phyloP scores from a whole-genome alignment of 495 filamentous ascomycete genomes.

The Aspergillus indologenus region DNA sequence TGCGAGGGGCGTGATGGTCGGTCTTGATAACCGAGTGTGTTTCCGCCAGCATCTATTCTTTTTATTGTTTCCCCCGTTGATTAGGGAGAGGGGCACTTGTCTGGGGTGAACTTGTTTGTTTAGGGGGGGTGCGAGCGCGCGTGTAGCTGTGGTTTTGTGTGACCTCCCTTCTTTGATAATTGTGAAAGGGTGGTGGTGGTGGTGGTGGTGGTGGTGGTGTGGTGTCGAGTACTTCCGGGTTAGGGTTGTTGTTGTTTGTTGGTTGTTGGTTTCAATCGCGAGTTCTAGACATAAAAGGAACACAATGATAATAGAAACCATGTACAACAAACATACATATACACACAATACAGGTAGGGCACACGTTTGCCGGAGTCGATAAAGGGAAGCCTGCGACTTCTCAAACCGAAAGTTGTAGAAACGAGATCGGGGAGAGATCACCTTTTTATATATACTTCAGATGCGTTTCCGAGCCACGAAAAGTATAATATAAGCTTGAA shows the following conservation, averaged over 20 bases:
- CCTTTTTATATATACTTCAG: not conserved
- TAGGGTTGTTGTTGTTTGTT: not conserved
- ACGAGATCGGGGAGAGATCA: not conserved
- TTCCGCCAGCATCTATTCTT: slow-evolving; percentile 33
- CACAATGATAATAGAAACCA: too few species aligned
- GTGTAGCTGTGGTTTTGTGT: not conserved
- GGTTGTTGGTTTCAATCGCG: too few species aligned
- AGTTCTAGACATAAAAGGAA: too few species aligned
- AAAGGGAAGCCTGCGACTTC: too few species aligned
- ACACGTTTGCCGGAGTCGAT: too few species aligned
- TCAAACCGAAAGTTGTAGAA: not conserved
- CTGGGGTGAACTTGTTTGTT: not conserved
- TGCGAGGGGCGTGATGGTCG: not conserved
- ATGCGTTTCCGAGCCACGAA: not conserved
- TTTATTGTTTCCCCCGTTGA: not conserved
- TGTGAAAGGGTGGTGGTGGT: too few species aligned
- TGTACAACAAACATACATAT: too few species aligned
- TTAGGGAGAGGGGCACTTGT: not conserved
- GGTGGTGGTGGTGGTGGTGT: too few species aligned
- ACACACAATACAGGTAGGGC: too few species aligned
- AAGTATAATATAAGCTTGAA: not conserved
- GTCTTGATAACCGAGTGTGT: not conserved
- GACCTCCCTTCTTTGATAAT: not conserved
- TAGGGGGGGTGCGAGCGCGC: too few species aligned
- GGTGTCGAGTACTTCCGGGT: too few species aligned